Conservation (phyloP, 2,329 filamentous ascomycete genomes). For the Colletotrichum sp. region DNA sequence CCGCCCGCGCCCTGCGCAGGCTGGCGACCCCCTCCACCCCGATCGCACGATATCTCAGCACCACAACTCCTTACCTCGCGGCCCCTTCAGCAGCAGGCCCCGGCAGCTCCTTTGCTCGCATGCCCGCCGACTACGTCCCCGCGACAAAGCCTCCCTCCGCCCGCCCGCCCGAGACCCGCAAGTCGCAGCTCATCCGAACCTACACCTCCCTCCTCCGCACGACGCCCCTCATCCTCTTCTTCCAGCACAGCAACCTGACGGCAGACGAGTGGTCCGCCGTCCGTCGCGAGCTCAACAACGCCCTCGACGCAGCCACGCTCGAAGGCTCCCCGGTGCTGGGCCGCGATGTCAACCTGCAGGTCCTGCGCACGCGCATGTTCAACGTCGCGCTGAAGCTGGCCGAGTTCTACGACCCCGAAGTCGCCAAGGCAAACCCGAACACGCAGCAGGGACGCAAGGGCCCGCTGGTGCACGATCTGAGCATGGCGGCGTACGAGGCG, state of each 20-base stretch:
- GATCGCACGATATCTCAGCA: slow-evolving; percentile 14
- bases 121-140: slow-evolving; percentile 58
- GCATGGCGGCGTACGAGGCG: slow-evolving; percentile 54
- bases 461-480: slow-evolving; percentile 56
- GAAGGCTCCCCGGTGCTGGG: slow-evolving; percentile 53
- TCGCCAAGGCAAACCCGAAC: slow-evolving; percentile 28
- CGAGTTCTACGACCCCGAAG: slow-evolving; percentile 74
- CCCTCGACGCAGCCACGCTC: slow-evolving; percentile 46
- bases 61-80: slow-evolving; percentile 14
- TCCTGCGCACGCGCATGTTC: slow-evolving; percentile 89
- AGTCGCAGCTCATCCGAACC: slow-evolving; percentile 84
- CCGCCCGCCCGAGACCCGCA: slow-evolving; percentile 84
- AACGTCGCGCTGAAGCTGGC: slow-evolving; percentile 82
- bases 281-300: slow-evolving; percentile 46
- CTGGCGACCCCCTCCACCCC: slow-evolving; percentile 13
- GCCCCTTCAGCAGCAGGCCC: slow-evolving; percentile 32
- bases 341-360: slow-evolving; percentile 75
- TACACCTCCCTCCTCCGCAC: slow-evolving; percentile 90
- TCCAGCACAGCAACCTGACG: slow-evolving; percentile 73
- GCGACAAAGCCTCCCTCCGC: slow-evolving; percentile 86
- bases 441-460: slow-evolving; percentile 33
- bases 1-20: slow-evolving; percentile 20
- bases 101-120: slow-evolving; percentile 28
- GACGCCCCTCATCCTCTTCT: slow-evolving; percentile 83
- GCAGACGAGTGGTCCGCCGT: slow-evolving; percentile 66